Conservation (phyloP, 2,329 filamentous ascomycete genomes). For the Neurospora crassa region DNA sequence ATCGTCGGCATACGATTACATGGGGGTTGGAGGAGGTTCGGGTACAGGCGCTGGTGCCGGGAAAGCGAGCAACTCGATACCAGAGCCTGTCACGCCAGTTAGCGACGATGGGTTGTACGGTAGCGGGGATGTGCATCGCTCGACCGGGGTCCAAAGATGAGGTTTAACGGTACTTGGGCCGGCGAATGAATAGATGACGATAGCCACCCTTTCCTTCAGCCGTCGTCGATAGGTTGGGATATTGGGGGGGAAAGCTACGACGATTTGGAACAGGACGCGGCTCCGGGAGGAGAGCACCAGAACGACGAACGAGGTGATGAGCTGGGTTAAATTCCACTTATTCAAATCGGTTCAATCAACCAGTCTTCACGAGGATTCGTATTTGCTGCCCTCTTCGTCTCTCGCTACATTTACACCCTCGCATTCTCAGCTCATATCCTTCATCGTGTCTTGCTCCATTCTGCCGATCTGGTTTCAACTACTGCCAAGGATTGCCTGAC, state of each 20-base stretch:
- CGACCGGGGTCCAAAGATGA: background rate
- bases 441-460: background rate
- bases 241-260: background rate
- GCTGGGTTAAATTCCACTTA: background rate
- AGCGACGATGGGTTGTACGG: constrained; percentile 2
- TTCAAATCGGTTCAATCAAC: background rate
- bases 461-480: background rate
- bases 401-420: background rate
- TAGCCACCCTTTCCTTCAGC: background rate
- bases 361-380: background rate
- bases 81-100: constrained; percentile 4
- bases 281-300: background rate
- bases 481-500: background rate
- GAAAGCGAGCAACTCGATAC: background rate
- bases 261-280: background rate
- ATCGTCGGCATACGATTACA: background rate
- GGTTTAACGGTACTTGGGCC: background rate
- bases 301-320: background rate
- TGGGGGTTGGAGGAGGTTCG: background rate
- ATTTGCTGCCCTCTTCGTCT: background rate
- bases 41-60: background rate
- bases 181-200: background rate
- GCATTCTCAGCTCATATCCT: background rate
- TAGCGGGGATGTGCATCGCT: background rate
- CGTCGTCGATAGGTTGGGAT: background rate